Evolutionary conservation across 2,329 filamentous ascomycete species (phyloP).

Genomic region (Fusarium sp.): DNA sequence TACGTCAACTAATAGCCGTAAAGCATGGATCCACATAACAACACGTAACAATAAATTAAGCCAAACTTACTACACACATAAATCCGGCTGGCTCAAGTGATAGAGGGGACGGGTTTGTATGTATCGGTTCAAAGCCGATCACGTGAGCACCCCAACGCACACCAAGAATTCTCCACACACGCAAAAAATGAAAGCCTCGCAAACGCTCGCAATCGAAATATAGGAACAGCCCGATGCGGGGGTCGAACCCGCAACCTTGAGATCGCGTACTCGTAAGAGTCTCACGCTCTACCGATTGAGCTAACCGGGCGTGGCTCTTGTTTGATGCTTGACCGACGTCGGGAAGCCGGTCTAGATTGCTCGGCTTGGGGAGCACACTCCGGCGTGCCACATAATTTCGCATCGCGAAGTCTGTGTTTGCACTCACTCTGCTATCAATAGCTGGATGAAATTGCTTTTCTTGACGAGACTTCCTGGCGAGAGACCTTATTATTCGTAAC

Average conservation of each 20-base stretch:
- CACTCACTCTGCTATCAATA: too few species aligned
- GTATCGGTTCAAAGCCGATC: background rate
- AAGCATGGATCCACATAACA: too few species aligned
- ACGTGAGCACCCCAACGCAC: background rate
- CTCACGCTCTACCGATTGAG: slow-evolving; percentile 73
- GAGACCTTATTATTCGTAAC: too few species aligned
- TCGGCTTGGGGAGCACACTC: background rate
- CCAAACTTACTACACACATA: too few species aligned
- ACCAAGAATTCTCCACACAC: background rate
- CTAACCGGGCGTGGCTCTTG: slow-evolving; percentile 31
- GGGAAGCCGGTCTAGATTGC: background rate
- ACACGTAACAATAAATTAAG: too few species aligned
- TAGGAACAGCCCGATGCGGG: background rate
- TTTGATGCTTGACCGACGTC: accelerated
- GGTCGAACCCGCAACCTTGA: slow-evolving; percentile 58
- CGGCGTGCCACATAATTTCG: too few species aligned
- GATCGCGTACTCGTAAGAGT: slow-evolving; percentile 66
- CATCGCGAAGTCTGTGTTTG: too few species aligned
- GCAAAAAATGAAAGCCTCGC: background rate
- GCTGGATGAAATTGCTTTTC: too few species aligned
- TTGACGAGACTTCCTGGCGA: too few species aligned
- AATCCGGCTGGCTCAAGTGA: too few species aligned
- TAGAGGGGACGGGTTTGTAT: too few species aligned
- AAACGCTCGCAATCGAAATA: background rate
- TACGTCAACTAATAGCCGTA: too few species aligned